Evolutionary conservation across 257 asterid species (phyloP).

Genomic region (Solanum peruvianum): DNA sequence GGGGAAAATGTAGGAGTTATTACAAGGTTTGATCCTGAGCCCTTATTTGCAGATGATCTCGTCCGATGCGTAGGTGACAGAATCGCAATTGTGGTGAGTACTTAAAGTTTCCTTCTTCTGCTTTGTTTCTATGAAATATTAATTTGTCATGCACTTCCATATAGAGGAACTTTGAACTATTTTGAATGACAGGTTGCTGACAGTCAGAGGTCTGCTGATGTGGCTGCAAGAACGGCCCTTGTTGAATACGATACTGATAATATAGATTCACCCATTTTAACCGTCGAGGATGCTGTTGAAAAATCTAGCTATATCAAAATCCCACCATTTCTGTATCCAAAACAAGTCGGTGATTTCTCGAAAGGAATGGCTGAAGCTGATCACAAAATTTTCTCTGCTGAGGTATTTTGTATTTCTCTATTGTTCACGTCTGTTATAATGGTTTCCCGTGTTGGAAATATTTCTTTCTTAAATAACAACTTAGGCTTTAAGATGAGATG

Average conservation of each 20-base stretch:
- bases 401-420: conserved; percentile 21
- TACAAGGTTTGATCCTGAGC: conserved; percentile 30
- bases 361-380: conserved; percentile 79
- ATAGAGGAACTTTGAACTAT: background rate
- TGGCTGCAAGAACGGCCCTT: conserved; percentile 40
- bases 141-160: background rate
- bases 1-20: conserved; percentile 47
- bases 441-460: background rate
- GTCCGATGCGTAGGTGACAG: conserved; percentile 49
- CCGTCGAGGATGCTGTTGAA: conserved; percentile 61
- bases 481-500: background rate
- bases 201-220: conserved; percentile 43
- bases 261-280: conserved; percentile 52
- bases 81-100: conserved; percentile 55
- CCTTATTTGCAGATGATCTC: conserved; percentile 51
- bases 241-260: conserved; percentile 39
- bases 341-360: conserved; percentile 42
- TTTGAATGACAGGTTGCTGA: conserved; percentile 36
- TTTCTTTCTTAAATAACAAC: background rate
- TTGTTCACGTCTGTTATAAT: background rate
- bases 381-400: conserved; percentile 44
- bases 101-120: background rate
- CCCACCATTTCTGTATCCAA: conserved; percentile 34
- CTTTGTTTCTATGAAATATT: background rate
- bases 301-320: conserved; percentile 44